These are phyloP conservation scores for Chlamydomonas eustigma DNA, from an alignment of 139 green algal genomes.

Conservation along the genomic window DNA sequence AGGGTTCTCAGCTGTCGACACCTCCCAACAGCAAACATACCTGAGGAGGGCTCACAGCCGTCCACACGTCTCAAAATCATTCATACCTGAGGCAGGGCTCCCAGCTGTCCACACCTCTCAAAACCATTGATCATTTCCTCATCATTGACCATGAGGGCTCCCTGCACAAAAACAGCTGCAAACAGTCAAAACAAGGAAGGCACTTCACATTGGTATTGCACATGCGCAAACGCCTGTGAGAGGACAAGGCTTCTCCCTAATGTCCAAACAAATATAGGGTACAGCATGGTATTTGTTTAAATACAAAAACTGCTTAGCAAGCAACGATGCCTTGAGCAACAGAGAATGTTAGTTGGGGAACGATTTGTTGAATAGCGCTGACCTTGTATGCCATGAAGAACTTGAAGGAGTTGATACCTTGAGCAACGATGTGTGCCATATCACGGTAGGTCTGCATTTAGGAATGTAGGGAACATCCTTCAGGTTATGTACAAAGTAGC, in stretches of 20 bases:
- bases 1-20: too few relatives aligned
- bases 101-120: slow-evolving; percentile 75
- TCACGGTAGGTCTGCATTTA: slow-evolving; percentile 35
- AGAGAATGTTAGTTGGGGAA: background rate
- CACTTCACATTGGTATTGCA: too few relatives aligned
- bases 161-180: slow-evolving; percentile 46
- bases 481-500: too few relatives aligned
- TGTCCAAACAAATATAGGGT: too few relatives aligned
- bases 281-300: too few relatives aligned
- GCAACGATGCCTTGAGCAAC: background rate
- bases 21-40: background rate
- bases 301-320: too few relatives aligned
- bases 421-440: slow-evolving; percentile 68
- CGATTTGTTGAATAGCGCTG: background rate
- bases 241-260: too few relatives aligned
- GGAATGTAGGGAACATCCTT: too few relatives aligned
- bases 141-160: slow-evolving; percentile 62
- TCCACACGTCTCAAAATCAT: slow-evolving; percentile 71
- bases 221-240: too few relatives aligned
- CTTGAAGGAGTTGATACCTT: slow-evolving; percentile 94
- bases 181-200: too few relatives aligned
- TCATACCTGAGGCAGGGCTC: slow-evolving; percentile 83
- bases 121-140: slow-evolving; percentile 82
- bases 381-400: slow-evolving; percentile 87
- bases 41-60: too few relatives aligned